Conservation (phyloP, 345 rosid species). For the Lepidium didymum region DNA sequence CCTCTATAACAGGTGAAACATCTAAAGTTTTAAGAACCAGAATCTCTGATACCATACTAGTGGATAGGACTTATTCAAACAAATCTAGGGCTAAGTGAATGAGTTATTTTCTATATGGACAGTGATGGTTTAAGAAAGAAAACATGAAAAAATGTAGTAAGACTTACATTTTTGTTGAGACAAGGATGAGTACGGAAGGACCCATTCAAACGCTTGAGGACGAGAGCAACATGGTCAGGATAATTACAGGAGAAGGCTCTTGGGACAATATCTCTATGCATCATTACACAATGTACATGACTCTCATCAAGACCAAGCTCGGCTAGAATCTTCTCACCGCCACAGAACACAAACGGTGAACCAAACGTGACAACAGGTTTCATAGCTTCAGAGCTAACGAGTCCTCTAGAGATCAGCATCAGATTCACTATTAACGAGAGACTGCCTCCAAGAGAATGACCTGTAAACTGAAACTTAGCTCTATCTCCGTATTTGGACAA, state of each 20-base stretch:
- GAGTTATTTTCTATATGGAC: no score
- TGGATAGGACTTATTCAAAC: no score
- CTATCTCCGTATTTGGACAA: conserved; percentile 48
- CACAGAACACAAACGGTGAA: conserved; percentile 83
- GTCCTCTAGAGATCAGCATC: conserved; percentile 59
- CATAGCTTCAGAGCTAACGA: conserved; percentile 48
- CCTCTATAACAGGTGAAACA: no score
- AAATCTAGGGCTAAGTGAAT: no score
- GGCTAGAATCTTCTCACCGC: conserved; percentile 59
- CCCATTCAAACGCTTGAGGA: conserved; percentile 67
- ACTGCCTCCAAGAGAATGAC: conserved; percentile 95
- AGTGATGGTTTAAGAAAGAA: no score
- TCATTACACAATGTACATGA: conserved; percentile 61
- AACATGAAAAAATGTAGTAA: background rate
- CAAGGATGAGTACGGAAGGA: conserved; percentile 76
- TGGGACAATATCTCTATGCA: conserved; percentile 96
- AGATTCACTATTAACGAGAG: conserved; percentile 67
- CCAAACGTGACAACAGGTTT: conserved; percentile 75
- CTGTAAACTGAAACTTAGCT: conserved; percentile 77
- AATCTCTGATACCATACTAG: no score
- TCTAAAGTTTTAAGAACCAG: no score
- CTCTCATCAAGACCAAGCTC: conserved; percentile 69
- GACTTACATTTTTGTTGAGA: conserved; percentile 61
- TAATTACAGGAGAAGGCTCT: conserved; percentile 95
- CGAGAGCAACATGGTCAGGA: conserved; percentile 65